Percentiles rank a stretch among this genome's conserved stretches.
Conservation (phyloP, 306 rosid species). For the Cicer bijugum region DNA sequence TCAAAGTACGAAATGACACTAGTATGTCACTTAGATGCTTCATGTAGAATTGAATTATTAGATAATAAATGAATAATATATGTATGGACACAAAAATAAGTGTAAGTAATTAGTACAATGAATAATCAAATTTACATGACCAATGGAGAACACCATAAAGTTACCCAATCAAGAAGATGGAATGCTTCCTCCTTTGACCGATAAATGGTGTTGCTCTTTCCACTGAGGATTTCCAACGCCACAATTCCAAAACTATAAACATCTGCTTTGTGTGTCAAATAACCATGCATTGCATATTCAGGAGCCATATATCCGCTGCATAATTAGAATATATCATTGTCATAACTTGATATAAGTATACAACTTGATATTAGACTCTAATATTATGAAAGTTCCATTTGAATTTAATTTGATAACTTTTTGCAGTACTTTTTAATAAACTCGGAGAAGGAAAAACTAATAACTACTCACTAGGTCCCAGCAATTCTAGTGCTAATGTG, state of each 20-base stretch:
- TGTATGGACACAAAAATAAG: not conserved
- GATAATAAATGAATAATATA: not conserved
- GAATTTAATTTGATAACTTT: slow-evolving; percentile 13
- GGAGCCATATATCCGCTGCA: slow-evolving; percentile 67
- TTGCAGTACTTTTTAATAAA: not conserved
- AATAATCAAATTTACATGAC: not conserved
- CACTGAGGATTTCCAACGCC: slow-evolving; percentile 61
- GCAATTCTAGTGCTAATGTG: slow-evolving; percentile 59
- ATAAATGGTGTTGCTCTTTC: slow-evolving; percentile 49
- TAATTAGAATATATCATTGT: slow-evolving; percentile 3
- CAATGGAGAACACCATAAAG: not conserved
- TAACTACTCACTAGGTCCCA: slow-evolving; percentile 46
- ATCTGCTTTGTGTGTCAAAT: slow-evolving; percentile 67
- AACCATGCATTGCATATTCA: slow-evolving; percentile 66
- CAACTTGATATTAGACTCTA: not conserved
- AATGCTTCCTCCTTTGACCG: slow-evolving; percentile 45
- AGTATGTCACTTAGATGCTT: no score
- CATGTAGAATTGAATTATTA: not conserved
- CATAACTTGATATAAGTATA: not conserved
- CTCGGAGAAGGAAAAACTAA: not conserved
- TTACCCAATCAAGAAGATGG: slow-evolving; percentile 57
- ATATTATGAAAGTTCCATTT: not conserved
- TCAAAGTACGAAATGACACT: not conserved
- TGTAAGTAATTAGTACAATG: not conserved
- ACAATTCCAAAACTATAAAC: slow-evolving; percentile 72